Percentiles rank a stretch among this genome's conserved stretches.
Evolutionary conservation across 2,329 filamentous ascomycete genomes (phyloP).

Genomic region (Fusarium scirpi): DNA sequence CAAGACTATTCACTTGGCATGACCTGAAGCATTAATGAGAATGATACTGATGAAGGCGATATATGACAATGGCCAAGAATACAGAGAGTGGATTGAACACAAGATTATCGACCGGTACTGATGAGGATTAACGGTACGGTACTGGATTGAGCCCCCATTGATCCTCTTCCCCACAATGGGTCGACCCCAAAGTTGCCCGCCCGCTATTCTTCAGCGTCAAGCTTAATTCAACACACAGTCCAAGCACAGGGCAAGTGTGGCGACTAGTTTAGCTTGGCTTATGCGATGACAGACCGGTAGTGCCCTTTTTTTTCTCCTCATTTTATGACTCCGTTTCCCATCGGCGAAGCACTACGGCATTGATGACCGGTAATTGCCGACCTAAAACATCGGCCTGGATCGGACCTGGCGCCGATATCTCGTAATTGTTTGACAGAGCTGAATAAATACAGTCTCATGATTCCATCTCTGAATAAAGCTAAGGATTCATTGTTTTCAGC

Average conservation of each 20-base stretch:
- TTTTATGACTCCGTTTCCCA: background rate
- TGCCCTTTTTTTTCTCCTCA: conserved; percentile 1
- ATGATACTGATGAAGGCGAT: background rate
- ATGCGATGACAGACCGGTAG: background rate
- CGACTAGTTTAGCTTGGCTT: conserved; percentile 7
- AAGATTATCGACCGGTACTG: background rate
- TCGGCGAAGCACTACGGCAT: background rate
- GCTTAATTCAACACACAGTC: conserved; percentile 13
- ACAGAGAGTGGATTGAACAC: background rate
- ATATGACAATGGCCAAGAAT: background rate
- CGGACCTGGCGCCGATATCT: background rate
- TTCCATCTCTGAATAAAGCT: background rate
- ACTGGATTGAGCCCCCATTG: background rate
- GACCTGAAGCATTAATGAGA: background rate
- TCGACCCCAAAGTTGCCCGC: conserved; percentile 20
- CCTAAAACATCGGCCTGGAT: background rate
- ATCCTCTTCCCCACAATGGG: conserved; percentile 18
- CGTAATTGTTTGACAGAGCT: background rate
- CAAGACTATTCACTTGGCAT: background rate
- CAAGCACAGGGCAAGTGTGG: background rate
- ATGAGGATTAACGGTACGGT: background rate
- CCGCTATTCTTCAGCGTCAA: conserved; percentile 18
- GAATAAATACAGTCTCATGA: background rate
- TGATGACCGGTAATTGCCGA: conserved; percentile 2
- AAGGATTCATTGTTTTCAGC: background rate